Evolutionary conservation across 139 green algal species (phyloP), one percentile per base, ranked within the genome.

Genomic region (Chlamydomonas eustigma): DNA sequence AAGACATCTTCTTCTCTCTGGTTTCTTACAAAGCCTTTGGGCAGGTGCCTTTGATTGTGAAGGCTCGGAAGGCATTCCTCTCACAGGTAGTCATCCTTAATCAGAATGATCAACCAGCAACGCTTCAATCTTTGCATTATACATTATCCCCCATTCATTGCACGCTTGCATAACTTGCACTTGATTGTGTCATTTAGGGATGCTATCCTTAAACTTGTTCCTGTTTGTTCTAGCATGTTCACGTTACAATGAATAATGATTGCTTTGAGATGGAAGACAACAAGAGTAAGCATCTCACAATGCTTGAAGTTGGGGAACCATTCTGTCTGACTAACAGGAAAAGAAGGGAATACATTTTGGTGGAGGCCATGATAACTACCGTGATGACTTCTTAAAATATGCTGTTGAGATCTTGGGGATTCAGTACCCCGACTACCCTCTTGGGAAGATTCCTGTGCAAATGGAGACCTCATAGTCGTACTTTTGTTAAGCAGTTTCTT

Each of bases 1-100:
- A 74, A 35, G 66, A 74, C 66, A 74, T 74, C 8, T 74, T 74
- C n/a, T 74, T 74, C 66, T 74, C 66, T 22, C 66, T 74, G 24
- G 66, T 74, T 6, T 28, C 33, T 5, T 50, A 35, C 33, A 39
- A 50, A 30, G 35, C 12, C 5, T 51, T 8, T 44, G 66, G 66
- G 8, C 6, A 12, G 18, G 35, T 74, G 8, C 66, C 66, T 8
- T 35, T 74, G 33, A 35, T 50, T 5, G 66, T 74, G 66, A 50
- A 33, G 33, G 66, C 66, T 8, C 8, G 4, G 28, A 74, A 74
- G n/a, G 66, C 50, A 6, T 74, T 74, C 66, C 44, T 74, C 33
- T 30, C 30, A 33, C 66, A 74, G n/a, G 66, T 70, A 28, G 18
- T n/a, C n/a, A n/a, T n/a, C n/a, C n/a, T n/a, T n/a, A n/a, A n/a